phyloP scores from a whole-genome alignment of 208 protist species.

The Naegleria lovaniensis region DNA sequence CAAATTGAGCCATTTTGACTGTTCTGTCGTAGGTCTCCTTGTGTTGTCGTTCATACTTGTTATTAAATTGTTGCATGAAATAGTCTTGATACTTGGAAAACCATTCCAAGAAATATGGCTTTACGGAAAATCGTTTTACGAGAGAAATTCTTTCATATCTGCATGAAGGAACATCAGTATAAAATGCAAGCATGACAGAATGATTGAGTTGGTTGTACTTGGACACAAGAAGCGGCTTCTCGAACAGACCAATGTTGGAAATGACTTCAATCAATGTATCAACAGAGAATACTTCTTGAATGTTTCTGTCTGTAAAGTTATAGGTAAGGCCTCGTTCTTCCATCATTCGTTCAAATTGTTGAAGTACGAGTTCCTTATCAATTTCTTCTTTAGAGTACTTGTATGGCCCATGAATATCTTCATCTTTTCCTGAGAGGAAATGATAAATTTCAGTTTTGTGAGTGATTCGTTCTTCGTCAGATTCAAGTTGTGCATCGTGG shows the following conservation, averaged over 20 bases:
- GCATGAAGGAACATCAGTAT: background rate
- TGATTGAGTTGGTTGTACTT: background rate
- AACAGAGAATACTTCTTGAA: background rate
- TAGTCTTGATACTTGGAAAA: background rate
- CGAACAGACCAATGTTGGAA: background rate
- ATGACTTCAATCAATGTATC: background rate
- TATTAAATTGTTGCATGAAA: background rate
- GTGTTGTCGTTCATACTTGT: background rate
- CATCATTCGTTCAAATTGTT: background rate
- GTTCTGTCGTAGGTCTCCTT: background rate
- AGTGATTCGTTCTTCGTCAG: background rate
- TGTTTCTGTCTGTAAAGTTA: background rate
- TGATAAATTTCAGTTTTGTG: background rate
- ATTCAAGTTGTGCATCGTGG: background rate
- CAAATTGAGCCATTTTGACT: background rate
- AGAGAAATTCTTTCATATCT: background rate
- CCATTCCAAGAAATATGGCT: background rate
- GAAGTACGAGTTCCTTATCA: background rate
- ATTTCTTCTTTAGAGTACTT: background rate
- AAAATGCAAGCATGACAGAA: background rate
- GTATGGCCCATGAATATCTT: background rate
- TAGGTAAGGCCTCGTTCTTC: background rate
- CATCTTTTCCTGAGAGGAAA: background rate
- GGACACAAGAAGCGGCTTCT: background rate
- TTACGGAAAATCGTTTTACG: background rate